A percentile compares a stretch with the other conserved stretches of the same genome.
Conservation (phyloP, 371 early-diverging fungal species). For the Mucor racemosus region DNA sequence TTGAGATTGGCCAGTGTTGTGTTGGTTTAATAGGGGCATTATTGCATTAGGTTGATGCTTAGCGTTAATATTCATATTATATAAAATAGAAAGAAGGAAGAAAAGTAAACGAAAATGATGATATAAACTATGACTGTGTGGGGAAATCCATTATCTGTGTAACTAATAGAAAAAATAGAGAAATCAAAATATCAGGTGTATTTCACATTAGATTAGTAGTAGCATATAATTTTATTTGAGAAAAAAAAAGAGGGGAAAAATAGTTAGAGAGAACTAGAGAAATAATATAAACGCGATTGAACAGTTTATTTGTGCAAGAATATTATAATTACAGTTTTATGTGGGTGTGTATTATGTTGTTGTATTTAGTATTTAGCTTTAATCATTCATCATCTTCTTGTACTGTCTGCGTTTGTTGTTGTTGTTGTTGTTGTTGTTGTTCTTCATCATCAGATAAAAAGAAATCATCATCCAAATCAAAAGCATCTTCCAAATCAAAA, state of each 20-base stretch:
- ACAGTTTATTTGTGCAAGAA: not conserved
- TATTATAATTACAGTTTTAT: not conserved
- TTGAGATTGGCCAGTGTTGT: not conserved
- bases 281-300: not conserved
- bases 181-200: not conserved
- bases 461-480: conserved; percentile 46
- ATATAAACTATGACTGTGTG: conserved; percentile 1
- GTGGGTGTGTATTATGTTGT: not conserved
- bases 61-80: not conserved
- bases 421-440: conserved; percentile 10
- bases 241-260: too few species aligned
- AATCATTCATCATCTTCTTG: not conserved
- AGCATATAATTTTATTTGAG: not conserved
- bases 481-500: conserved; percentile 49
- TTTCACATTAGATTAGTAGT: conserved; percentile 5
- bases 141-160: not conserved
- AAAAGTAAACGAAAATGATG: not conserved
- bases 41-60: not conserved
- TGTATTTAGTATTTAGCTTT: not conserved
- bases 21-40: not conserved
- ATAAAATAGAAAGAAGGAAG: not conserved
- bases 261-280: not conserved
- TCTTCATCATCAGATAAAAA: conserved; percentile 18
- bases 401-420: not conserved
- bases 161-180: not conserved